Evolutionary conservation across 2,329 filamentous ascomycete genomes (phyloP).

Genomic region (Botrytis galanthina): DNA sequence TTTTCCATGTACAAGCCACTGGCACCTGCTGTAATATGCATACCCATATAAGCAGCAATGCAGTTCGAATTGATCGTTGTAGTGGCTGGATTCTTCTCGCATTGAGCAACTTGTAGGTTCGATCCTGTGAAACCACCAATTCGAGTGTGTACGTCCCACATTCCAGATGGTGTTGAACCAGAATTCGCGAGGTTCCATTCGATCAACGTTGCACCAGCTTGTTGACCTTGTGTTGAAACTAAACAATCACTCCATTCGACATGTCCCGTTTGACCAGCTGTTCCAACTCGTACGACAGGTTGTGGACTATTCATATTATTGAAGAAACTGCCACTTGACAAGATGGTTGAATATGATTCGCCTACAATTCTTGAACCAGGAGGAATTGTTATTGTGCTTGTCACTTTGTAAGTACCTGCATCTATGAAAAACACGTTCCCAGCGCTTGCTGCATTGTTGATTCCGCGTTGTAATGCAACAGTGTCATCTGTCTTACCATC

Average conservation of each 20-base stretch:
- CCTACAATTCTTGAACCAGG: constrained; percentile 43
- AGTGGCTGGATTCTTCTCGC: constrained; percentile 53
- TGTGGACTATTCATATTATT: constrained; percentile 44
- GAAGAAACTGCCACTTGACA: constrained; percentile 45
- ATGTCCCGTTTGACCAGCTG: constrained; percentile 55
- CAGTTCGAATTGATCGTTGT: constrained; percentile 37
- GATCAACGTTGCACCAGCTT: constrained; percentile 60
- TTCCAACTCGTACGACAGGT: constrained; percentile 52
- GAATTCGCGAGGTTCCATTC: constrained; percentile 59
- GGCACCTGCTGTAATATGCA: constrained; percentile 38
- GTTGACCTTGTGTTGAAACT: constrained; percentile 56
- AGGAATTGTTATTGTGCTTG: constrained; percentile 48
- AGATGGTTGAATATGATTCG: constrained; percentile 45
- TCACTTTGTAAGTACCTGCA: constrained; percentile 54
- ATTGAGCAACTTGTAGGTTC: constrained; percentile 27
- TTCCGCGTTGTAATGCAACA: constrained; percentile 53
- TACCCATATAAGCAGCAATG: constrained; percentile 38
- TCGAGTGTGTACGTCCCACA: constrained; percentile 47
- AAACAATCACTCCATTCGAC: constrained; percentile 65
- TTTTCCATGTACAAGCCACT: constrained; percentile 51
- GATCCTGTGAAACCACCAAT: constrained; percentile 44
- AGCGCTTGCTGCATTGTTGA: constrained; percentile 49
- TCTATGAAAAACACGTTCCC: constrained; percentile 56
- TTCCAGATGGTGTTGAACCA: constrained; percentile 49
- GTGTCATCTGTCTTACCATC: constrained; percentile 61